Evolutionary conservation across 352 stramenopile genomes (phyloP).

Genomic region (Phytophthora brassicae): DNA sequence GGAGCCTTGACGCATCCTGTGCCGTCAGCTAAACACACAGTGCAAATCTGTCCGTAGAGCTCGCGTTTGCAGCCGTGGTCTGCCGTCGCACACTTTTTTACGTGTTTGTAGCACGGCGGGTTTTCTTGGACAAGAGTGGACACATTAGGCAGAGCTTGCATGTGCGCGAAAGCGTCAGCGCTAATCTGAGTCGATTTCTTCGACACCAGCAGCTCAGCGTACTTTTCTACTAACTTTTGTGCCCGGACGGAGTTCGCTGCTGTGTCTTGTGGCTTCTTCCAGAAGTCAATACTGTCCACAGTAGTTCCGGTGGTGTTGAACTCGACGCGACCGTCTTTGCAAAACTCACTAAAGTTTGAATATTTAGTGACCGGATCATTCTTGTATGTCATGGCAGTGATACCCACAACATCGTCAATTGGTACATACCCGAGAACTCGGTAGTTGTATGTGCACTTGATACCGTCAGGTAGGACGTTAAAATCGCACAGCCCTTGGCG

Average conservation of each 20-base stretch:
- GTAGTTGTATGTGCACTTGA: constrained; percentile 67
- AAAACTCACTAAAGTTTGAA: constrained; percentile 61
- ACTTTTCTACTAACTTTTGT: constrained; percentile 43
- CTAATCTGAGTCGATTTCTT: constrained; percentile 35
- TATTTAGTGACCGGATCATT: constrained; percentile 28
- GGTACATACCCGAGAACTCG: constrained; percentile 59
- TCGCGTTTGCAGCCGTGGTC: constrained; percentile 52
- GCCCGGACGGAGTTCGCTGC: constrained; percentile 37
- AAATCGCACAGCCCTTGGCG: constrained; percentile 42
- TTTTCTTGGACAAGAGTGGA: constrained; percentile 37
- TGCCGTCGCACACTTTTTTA: constrained; percentile 30
- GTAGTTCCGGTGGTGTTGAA: constrained; percentile 31
- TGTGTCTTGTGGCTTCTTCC: constrained; percentile 41
- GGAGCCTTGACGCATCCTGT: constrained; percentile 20
- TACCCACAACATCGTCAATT: constrained; percentile 76
- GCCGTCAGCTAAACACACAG: constrained; percentile 23
- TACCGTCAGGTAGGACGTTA: constrained; percentile 45
- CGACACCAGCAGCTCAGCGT: constrained; percentile 33
- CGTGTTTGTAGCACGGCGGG: constrained; percentile 58
- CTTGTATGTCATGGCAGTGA: constrained; percentile 49
- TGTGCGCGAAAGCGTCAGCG: constrained; percentile 22
- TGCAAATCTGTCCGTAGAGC: constrained; percentile 58
- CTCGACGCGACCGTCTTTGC: constrained; percentile 44
- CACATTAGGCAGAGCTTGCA: constrained; percentile 44
- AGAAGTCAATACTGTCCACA: constrained; percentile 48